phyloP scores from a whole-genome alignment of 2,329 filamentous ascomycete species.

The Claviceps sp. region DNA sequence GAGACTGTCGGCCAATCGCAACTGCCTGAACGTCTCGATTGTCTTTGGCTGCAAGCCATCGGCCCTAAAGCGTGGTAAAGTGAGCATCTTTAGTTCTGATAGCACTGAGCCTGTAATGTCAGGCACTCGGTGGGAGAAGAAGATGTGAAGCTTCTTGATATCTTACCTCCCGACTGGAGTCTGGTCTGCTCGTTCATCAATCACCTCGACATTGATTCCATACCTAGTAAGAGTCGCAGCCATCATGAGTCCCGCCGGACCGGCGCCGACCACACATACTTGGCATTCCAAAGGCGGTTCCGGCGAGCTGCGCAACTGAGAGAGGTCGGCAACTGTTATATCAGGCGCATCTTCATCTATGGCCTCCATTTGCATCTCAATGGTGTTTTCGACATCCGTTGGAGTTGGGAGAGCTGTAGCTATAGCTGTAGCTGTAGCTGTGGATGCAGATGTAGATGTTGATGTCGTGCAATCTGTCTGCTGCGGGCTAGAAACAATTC shows the following conservation, averaged over 20 bases:
- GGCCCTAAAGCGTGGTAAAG: slow-evolving; percentile 28
- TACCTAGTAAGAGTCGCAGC: slow-evolving; percentile 45
- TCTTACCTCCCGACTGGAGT: slow-evolving; percentile 47
- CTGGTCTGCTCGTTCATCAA: slow-evolving; percentile 56
- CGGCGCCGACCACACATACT: slow-evolving; percentile 41
- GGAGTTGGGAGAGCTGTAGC: background rate
- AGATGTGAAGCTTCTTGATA: background rate
- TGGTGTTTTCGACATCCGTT: slow-evolving; percentile 5
- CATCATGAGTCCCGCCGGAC: slow-evolving; percentile 43
- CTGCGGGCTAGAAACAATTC: slow-evolving; percentile 4
- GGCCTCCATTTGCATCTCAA: slow-evolving; percentile 9
- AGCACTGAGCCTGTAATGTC: background rate
- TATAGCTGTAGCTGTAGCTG: background rate
- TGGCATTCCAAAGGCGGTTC: slow-evolving; percentile 31
- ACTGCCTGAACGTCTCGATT: slow-evolving; percentile 62
- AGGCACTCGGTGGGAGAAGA: background rate
- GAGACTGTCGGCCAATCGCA: slow-evolving; percentile 56
- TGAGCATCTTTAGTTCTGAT: background rate
- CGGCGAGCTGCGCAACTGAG: slow-evolving; percentile 34
- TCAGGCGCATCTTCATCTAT: slow-evolving; percentile 17
- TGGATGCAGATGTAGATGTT: background rate
- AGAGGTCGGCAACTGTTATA: slow-evolving; percentile 30
- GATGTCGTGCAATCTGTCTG: background rate
- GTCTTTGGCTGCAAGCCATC: slow-evolving; percentile 68
- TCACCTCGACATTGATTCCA: slow-evolving; percentile 49